phyloP scores from a whole-genome alignment of 192 early-diverging fungal species.

The Pilobolus umbonatus region DNA sequence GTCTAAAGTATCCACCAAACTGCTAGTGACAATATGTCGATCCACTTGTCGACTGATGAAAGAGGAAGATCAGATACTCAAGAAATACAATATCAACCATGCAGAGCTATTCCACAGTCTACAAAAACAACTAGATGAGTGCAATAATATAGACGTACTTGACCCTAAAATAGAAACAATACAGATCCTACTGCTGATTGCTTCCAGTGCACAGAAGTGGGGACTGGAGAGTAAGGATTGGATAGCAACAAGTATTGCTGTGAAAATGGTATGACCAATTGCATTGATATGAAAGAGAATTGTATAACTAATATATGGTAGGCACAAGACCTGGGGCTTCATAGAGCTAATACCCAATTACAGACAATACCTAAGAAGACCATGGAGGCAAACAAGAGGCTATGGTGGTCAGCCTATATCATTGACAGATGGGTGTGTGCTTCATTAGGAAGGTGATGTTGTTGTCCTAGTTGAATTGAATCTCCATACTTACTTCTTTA shows the following conservation, averaged over 20 bases:
- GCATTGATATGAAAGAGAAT: background rate
- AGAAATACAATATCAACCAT: constrained; percentile 5
- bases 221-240: constrained; percentile 22
- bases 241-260: constrained; percentile 26
- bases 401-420: constrained; percentile 32
- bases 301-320: background rate
- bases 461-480: background rate
- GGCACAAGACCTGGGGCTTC: constrained; percentile 34
- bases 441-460: constrained; percentile 23
- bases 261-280: constrained; percentile 23
- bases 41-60: constrained; percentile 10
- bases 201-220: constrained; percentile 11
- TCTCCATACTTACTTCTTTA: background rate
- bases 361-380: constrained; percentile 3
- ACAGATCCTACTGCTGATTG: constrained; percentile 20
- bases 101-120: constrained; percentile 7
- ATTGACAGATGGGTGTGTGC: constrained; percentile 31
- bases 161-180: constrained; percentile 23
- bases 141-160: constrained; percentile 21
- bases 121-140: background rate
- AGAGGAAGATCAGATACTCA: constrained; percentile 5
- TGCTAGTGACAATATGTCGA: background rate
- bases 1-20: background rate
- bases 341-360: constrained; percentile 23
- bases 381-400: constrained; percentile 12